Base-by-base conservation (phyloP, 352 stramenopile species). In the Globisporangium solare region DNA sequence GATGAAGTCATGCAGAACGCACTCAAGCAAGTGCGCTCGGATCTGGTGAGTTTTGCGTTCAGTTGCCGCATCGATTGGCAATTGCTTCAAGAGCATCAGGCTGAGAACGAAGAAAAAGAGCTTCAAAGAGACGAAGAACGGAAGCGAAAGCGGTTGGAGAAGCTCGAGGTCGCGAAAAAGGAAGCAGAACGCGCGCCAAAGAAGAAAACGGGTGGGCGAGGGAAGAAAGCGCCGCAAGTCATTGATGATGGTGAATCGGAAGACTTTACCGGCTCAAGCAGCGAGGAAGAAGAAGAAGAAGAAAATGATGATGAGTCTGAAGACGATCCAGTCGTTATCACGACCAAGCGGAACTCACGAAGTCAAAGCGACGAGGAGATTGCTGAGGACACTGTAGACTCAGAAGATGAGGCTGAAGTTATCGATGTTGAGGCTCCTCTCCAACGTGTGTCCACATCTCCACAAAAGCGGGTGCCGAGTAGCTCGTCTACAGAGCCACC, bases 1-100 rank as follows among this genome's bases (percentile, higher is more conserved):
- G 97, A 99, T 64, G 92, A 96, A 55, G 83, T 98, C 18, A 98
- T 99, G 83, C 86, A 97, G 67, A 76, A 89, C 48, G 96, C 96
- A 0, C 61, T 92, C 6, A 68, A 68, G 51, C 64, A 86, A 66
- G 72, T 79, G 21, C 63, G 75, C 49, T 58, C 61, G 1, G 67
- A 83, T 46, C 55, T 77, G 41, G 79, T 92, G 22, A 96, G 75
- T 43, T 99, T 99, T 74, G 92, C 98, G 6, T 99, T 99, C 70
- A 98, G 88, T 40, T 94, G 98, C 22, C 93, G 97, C 54, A 93
- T 98, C 8, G 96, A 97, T 51, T 98, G 92, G 92, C 81, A 96
- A 58, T 65, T 98, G 27, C 87, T 98, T 41, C 94, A 98, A 65
- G 82, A 90, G 37, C 74, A 86, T 21, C 81, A 94, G 58, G 74